These are phyloP conservation scores for Coriaria nepalensis DNA, from an alignment of 306 rosid species.

Conservation along the genomic window DNA sequence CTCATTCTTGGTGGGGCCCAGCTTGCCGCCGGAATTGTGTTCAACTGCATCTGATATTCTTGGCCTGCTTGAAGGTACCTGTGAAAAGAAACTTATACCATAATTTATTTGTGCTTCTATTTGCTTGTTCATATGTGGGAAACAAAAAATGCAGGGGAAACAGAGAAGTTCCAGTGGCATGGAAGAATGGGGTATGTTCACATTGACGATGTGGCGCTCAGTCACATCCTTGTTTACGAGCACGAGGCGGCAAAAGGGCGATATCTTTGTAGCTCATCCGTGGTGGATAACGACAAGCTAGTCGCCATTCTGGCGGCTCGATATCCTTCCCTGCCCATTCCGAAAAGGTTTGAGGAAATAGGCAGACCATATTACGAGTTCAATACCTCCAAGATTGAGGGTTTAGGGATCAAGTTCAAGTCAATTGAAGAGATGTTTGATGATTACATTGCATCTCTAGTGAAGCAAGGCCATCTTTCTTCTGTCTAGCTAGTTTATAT, in stretches of 20 bases:
- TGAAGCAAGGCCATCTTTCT: conserved; percentile 32
- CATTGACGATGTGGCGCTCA: conserved; percentile 66
- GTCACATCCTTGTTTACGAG: conserved; percentile 58
- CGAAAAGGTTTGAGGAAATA: conserved; percentile 46
- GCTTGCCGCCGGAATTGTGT: conserved; percentile 54
- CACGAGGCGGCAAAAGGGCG: conserved; percentile 40
- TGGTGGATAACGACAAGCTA: conserved; percentile 34
- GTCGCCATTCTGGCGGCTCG: conserved; percentile 30
- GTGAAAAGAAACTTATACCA: not conserved
- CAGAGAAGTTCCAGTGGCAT: conserved; percentile 38
- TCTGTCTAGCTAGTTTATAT: conserved; percentile 1
- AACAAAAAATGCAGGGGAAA: conserved; percentile 36
- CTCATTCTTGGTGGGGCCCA: conserved; percentile 53
- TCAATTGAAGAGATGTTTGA: conserved; percentile 62
- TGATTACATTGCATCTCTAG: conserved; percentile 58
- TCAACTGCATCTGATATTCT: conserved; percentile 74
- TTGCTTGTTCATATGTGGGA: not conserved
- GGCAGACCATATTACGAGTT: conserved; percentile 46
- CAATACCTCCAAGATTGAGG: conserved; percentile 36
- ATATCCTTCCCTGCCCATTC: conserved; percentile 56
- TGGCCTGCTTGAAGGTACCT: conserved; percentile 54
- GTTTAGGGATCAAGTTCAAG: conserved; percentile 53
- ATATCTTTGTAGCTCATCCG: conserved; percentile 52
- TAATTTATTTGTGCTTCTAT: not conserved
- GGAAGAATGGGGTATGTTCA: conserved; percentile 87